Conservation (phyloP, 1,284 basidiomycete genomes). For the Ceraceosorus guamensis region DNA sequence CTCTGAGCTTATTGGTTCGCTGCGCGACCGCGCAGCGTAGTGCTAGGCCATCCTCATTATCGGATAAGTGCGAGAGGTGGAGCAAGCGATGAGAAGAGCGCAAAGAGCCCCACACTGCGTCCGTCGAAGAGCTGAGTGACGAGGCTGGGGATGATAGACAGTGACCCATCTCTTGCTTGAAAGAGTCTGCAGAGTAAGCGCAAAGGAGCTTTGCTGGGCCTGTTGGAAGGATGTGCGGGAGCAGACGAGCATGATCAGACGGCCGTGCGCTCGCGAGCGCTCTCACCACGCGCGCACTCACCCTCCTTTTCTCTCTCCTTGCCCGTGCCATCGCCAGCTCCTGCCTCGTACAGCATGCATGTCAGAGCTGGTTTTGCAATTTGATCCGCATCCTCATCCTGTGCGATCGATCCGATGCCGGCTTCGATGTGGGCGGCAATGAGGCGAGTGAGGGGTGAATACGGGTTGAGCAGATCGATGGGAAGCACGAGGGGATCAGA, state of each 20-base stretch:
- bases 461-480: slow-evolving; percentile 38
- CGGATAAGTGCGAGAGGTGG: slow-evolving; percentile 33
- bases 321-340: slow-evolving; percentile 39
- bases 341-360: slow-evolving; percentile 35
- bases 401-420: slow-evolving; percentile 4
- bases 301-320: slow-evolving; percentile 44
- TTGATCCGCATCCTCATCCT: slow-evolving; percentile 24
- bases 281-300: neutral
- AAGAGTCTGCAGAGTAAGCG: slow-evolving; percentile 20
- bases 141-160: slow-evolving; percentile 13
- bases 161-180: slow-evolving; percentile 3
- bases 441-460: slow-evolving; percentile 31
- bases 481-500: slow-evolving; percentile 44
- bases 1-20: slow-evolving; percentile 27
- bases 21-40: slow-evolving; percentile 38
- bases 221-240: neutral
- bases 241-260: neutral
- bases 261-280: neutral
- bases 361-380: too few species aligned
- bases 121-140: slow-evolving; percentile 2
- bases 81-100: slow-evolving; percentile 18
- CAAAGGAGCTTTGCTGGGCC: slow-evolving; percentile 37
- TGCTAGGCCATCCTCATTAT: slow-evolving; percentile 27
- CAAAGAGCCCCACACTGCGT: slow-evolving; percentile 7
- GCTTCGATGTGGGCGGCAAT: slow-evolving; percentile 26